Percentiles rank a stretch among this genome's conserved stretches.
Conservation (phyloP, 768 basidiomycete genomes). For the Rhodocollybia butyracea region DNA sequence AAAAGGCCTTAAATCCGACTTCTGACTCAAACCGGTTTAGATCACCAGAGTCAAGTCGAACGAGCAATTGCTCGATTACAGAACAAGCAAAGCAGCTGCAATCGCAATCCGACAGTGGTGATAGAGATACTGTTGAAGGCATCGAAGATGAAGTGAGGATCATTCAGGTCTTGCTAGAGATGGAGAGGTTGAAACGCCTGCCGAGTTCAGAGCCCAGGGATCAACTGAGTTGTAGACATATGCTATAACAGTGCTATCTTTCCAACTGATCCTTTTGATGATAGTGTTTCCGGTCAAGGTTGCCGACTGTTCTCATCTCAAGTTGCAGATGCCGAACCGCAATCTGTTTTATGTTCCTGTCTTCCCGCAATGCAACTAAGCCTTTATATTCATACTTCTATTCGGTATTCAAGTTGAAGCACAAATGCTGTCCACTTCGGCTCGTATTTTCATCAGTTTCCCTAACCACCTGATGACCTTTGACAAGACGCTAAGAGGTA, state of each 20-base stretch:
- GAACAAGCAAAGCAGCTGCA: neutral
- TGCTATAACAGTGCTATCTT: too few relatives aligned
- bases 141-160: neutral
- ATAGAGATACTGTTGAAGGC: neutral
- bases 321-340: too few relatives aligned
- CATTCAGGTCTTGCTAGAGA: neutral
- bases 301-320: too few relatives aligned
- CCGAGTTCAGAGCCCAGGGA: too few relatives aligned
- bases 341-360: too few relatives aligned
- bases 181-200: neutral
- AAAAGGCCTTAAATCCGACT: neutral
- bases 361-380: too few relatives aligned
- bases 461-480: neutral
- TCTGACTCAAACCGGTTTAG: neutral
- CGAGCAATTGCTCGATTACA: neutral
- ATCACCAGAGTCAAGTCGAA: neutral
- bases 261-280: too few relatives aligned
- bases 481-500: neutral
- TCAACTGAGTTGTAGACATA: too few relatives aligned
- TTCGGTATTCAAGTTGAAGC: too few relatives aligned
- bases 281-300: too few relatives aligned
- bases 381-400: too few relatives aligned
- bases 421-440: neutral
- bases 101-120: neutral
- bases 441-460: neutral